Evolutionary conservation across 208 protist species (phyloP), one percentile per base, ranked within the genome.

Genomic region (Trypanosoma melophagium): DNA sequence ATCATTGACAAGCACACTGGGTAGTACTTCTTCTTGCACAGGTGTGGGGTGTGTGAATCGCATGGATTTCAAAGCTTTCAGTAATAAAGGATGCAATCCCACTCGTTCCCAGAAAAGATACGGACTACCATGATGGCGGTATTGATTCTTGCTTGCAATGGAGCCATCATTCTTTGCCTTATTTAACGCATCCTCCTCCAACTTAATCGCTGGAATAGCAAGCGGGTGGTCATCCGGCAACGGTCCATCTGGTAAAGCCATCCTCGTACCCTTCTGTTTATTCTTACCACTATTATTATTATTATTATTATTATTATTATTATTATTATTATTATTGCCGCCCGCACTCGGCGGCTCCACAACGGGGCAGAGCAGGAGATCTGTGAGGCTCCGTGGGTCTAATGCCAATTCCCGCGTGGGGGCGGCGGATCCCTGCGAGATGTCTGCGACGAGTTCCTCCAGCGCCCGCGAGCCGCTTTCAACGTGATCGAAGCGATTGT

Each of bases 101-200:
- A 90, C 69, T 19, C 88, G 84, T 66, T 93, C 80, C 89, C 91
- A 96, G 63, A 95, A 91, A 0, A 93, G 40, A 65, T 94, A 89
- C 0, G 81, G 47, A 64, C 87, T 84, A 2, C 85, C 91, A 47
- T 81, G 83, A 68, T 93, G 85, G 47, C 76, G 79, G 69, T 91
- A 92, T 47, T 87, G 77, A 70, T 94, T 94, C 66, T 88, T 91
- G 54, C 77, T 90, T 8, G 54, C 31, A 63, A 35, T n/a, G 47
- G 55, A 17, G 41, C 51, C 60, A 40, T 54, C 42, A 8, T 77
- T 70, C 55, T 78, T 71, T 42, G 73, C 74, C 21, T 31, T 45
- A 16, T 9, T 16, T 40, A 1, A 25, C 13, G 61, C 40, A n/a
- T 28, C 25, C 17, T 65, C 57, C 25, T 56, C 61, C 17, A 58